Percentiles rank a stretch among this genome's conserved stretches.
Conservation (phyloP, 2,329 filamentous ascomycete species). For the Fusarium udum region DNA sequence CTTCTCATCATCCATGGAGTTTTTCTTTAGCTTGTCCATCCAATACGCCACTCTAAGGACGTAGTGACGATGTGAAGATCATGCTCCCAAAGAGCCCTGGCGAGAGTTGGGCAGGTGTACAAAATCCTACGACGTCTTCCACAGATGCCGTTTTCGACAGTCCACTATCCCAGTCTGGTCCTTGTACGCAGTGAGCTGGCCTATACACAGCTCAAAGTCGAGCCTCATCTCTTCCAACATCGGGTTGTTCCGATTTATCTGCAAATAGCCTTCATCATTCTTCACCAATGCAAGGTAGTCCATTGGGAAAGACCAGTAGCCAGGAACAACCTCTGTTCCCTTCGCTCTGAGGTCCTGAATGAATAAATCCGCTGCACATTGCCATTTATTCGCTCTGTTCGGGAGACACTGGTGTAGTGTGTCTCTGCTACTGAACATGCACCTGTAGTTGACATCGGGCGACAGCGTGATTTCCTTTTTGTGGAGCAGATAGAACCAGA, state of each 20-base stretch:
- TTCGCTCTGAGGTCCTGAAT: not conserved
- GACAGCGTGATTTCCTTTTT: not conserved
- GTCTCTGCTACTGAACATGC: not conserved
- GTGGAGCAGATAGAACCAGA: not conserved
- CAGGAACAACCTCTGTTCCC: not conserved
- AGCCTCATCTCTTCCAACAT: not conserved
- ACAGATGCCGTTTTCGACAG: not conserved
- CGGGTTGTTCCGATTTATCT: not conserved
- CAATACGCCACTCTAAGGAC: rapidly evolving
- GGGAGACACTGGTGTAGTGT: not conserved
- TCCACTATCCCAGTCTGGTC: not conserved
- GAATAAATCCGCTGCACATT: not conserved
- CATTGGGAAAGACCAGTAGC: not conserved
- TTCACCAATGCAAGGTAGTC: not conserved
- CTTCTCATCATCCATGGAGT: not conserved
- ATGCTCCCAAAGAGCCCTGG: rapidly evolving
- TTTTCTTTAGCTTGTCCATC: rapidly evolving
- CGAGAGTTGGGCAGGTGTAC: rapidly evolving
- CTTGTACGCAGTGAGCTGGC: not conserved
- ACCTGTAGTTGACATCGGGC: not conserved
- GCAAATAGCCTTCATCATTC: rapidly evolving
- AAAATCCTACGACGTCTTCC: not conserved
- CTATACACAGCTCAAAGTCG: not conserved
- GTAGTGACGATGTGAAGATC: not conserved
- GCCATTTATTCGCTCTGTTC: not conserved